Evolutionary conservation across 2,329 filamentous ascomycete genomes (phyloP).

Genomic region (Trichophyton verrucosum): DNA sequence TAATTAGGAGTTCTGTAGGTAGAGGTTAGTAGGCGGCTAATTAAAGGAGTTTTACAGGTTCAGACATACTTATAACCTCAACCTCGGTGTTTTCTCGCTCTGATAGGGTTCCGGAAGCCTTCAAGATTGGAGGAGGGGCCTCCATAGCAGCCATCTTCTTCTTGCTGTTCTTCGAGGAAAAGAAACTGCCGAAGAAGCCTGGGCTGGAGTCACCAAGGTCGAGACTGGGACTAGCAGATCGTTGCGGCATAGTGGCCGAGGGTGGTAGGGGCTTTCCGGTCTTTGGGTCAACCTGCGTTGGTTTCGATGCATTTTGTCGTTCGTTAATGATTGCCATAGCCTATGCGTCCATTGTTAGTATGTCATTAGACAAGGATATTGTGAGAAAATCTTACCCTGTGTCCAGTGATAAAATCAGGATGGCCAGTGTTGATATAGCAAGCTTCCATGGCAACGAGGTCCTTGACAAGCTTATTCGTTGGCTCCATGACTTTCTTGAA

Average conservation of each 20-base stretch:
- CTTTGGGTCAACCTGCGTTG: slow-evolving; percentile 94
- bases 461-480: slow-evolving; percentile 89
- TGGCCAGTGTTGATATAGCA: slow-evolving; percentile 98
- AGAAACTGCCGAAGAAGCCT: slow-evolving; percentile 97
- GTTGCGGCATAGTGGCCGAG: slow-evolving; percentile 48
- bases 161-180: slow-evolving; percentile 99
- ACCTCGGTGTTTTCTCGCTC: slow-evolving; percentile 94
- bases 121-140: slow-evolving; percentile 78
- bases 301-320: slow-evolving; percentile 66
- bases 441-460: slow-evolving; percentile 88
- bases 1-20: slow-evolving; percentile 70
- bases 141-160: slow-evolving; percentile 99
- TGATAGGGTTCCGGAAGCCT: slow-evolving; percentile 83
- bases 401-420: slow-evolving; percentile 92
- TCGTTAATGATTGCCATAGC: slow-evolving; percentile 98
- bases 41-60: slow-evolving; percentile 9
- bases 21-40: background rate
- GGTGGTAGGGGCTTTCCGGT: slow-evolving; percentile 83
- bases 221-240: slow-evolving; percentile 64
- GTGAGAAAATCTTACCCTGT: slow-evolving; percentile 49
- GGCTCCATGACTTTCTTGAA: slow-evolving; percentile 99
- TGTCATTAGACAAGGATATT: background rate
- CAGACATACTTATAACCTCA: slow-evolving; percentile 81
- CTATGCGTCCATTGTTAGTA: slow-evolving; percentile 24
- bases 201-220: slow-evolving; percentile 48